Base-by-base conservation (phyloP, 2,329 filamentous ascomycete genomes). In the Trichoderma aggressivum region DNA sequence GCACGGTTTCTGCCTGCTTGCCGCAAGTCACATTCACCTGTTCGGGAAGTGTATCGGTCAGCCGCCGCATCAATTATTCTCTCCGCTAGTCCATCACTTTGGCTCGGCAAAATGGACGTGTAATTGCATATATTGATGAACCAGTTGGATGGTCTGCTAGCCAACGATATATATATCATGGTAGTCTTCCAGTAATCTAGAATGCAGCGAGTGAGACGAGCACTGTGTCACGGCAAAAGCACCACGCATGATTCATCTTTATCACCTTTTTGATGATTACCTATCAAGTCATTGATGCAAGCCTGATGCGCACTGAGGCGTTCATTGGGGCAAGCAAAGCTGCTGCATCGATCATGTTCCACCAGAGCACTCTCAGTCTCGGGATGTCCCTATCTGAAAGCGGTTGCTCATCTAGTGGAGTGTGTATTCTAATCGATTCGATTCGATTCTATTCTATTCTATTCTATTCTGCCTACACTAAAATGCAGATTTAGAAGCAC, bases 181-280 rank as follows among this genome's bases (percentile, higher is more conserved):
- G 4, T 18, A 18, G 16, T 56, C 32, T 53, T 63, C 30, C 30
- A 10, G 30, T 32, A 14, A n/a, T 65, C 14, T 53, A 36, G 24
- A 10, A 21, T 18, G 58, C n/a, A 12, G 61, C n/a, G 39, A 28
- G 24, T 60, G 61, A 59, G 55, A 65, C 12, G 50, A 63, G 61
- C 61, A 43, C 30, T 63, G 32, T 58, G 50, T 21, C 28, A 50
- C 39, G 36, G 36, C 64, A 18, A 30, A 53, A 30, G 50, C 24
- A 24, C 50, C 21, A 34, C 36, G 53, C 61, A 61, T 4, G 43
- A 21, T 18, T 50, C 11, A 7, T 55, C 43, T 18, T 66, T 66
- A 66, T 62, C 62, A 62, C 69, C 39, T 36, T 60, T 71, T 55
- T 39, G 12, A 50, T 34, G 24, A 18, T 64, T 50, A 50, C 43